Conservation (phyloP, 345 rosid species). For the sweet orange (Citrus sinensis) region DVS_A1.0 CM039166.1:26074001-26074500, state of each 20-base stretch:
- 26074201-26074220: background rate
- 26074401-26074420: background rate
- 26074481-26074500: background rate
- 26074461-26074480: background rate
- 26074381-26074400: constrained; percentile 31
- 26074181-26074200: background rate
- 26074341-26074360: constrained; percentile 58
- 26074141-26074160: background rate
- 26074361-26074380: constrained; percentile 32
- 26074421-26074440: constrained; percentile 6
- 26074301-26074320: constrained; percentile 28
- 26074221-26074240: background rate
- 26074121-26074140: too few relatives aligned
- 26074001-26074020: too few relatives aligned
- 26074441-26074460: background rate
- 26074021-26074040: too few relatives aligned
- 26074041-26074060: too few relatives aligned
- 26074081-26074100: too few relatives aligned
- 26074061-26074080: too few relatives aligned
- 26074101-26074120: too few relatives aligned
- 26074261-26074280: background rate
- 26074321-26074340: constrained; percentile 21
- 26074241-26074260: constrained; percentile 3
- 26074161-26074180: background rate
- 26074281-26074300: constrained; percentile 30